phyloP scores from a whole-genome alignment of 345 rosid species.

The Populus ilicifolia region DNA sequence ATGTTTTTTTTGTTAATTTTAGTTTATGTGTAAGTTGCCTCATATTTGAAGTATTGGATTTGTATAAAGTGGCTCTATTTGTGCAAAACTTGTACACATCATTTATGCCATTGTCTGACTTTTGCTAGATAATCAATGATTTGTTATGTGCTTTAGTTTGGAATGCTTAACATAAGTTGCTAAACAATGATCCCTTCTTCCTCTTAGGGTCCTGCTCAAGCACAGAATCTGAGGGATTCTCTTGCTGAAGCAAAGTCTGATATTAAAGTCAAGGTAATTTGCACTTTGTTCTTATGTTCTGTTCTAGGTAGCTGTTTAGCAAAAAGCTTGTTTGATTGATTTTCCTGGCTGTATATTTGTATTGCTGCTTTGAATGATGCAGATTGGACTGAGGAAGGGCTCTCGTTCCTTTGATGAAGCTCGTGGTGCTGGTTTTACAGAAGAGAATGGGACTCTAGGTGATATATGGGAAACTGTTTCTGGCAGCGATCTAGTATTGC shows the following conservation, averaged over 20 bases:
- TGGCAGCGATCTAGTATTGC: conserved; percentile 82
- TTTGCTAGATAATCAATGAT: background rate
- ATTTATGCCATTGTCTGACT: background rate
- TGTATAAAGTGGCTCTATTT: background rate
- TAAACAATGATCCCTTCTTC: too few relatives aligned
- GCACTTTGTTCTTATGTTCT: background rate
- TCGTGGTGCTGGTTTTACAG: conserved; percentile 81
- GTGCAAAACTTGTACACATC: background rate
- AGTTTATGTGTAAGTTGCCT: background rate
- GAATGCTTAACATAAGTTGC: background rate
- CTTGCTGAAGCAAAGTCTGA: conserved; percentile 78
- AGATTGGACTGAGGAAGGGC: conserved; percentile 94
- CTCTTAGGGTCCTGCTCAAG: conserved; percentile 85
- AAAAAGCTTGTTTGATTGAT: background rate
- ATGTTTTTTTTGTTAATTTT: background rate
- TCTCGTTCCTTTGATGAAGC: conserved; percentile 88
- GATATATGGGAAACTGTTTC: conserved; percentile 87
- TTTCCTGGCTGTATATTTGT: background rate
- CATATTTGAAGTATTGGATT: background rate
- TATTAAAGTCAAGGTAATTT: conserved; percentile 72
- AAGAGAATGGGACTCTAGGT: conserved; percentile 81
- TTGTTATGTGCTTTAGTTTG: background rate
- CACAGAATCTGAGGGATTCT: conserved; percentile 90
- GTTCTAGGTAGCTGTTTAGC: background rate
- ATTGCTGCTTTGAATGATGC: background rate